Base-by-base conservation (phyloP, 371 early-diverging fungal species). In the Gilbertella persicaria region DNA sequence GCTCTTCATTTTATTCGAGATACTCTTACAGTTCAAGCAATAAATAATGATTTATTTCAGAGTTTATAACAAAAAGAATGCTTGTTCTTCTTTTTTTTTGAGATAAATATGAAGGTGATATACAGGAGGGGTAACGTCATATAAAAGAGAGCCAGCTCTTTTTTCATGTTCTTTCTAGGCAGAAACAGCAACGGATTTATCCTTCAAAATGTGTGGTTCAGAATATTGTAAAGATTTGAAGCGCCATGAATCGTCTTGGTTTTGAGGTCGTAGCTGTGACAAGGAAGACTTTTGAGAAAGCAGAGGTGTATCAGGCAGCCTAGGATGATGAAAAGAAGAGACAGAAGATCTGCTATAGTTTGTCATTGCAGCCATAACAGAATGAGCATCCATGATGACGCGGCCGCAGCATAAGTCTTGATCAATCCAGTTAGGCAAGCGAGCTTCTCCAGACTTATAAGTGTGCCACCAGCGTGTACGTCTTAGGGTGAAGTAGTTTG, bases 371-470 rank as follows among this genome's bases (percentile, higher is more conserved):
- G 44, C 45, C 30, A 50, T 20, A 3, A 45, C 51, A 13, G 51
- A 45, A 13, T 45, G 26, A 30, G 50, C 46, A 25, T 58, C 44
- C 58, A 51, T 51, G 23, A 50, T 38, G 0, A 57, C 39, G 0
- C 39, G 40, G 25, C 45, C 28, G 25, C 58, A 50, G 9, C 58
- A 58, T 1, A 58, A 17, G 24, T 58, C 51, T 14, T 50, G 33
- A 24, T 58, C 58, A 1, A 51, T 35, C 51, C 60, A 60, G 5
- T 39, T 39, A 5, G 60, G 75, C 53, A 52, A 55, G 57, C 45
- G 60, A 50, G 62, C 64, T 60, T 37, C 36, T 55, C 45, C 75
- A 56, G 38, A 46, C 61, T 20, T 26, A 47, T 49, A 50, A 52
- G 38, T 49, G 51, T 39, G 51, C 75, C 60, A 60, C 60, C 60